A percentile compares a stretch with the other conserved stretches of the same genome.
These are phyloP conservation scores for Russula earlei DNA, from an alignment of 768 basidiomycete genomes.

Conservation along the genomic window DNA sequence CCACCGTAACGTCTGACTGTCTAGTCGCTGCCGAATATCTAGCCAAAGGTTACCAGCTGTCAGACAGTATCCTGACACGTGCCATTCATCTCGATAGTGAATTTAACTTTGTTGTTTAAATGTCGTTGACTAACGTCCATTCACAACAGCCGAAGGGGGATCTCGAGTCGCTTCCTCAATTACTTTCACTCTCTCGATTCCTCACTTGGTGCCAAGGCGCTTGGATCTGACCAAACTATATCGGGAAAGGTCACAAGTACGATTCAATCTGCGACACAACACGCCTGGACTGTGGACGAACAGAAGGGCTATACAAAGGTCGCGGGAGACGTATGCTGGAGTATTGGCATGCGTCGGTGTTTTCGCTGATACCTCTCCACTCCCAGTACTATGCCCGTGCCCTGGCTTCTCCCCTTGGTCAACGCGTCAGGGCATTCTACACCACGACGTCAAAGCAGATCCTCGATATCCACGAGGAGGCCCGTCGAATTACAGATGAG, in stretches of 20 bases:
- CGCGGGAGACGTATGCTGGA: conserved; percentile 49
- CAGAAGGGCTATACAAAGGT: conserved; percentile 65
- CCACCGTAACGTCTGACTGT: neutral
- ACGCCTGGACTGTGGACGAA: conserved; percentile 70
- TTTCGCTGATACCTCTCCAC: neutral
- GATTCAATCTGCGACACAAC: conserved; percentile 52
- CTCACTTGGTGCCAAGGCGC: conserved; percentile 53
- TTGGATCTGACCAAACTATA: conserved; percentile 77
- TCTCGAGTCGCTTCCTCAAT: conserved; percentile 72
- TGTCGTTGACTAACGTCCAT: neutral
- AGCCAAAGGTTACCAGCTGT: conserved; percentile 77
- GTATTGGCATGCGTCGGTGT: neutral
- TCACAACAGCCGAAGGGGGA: conserved; percentile 63
- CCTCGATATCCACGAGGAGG: conserved; percentile 88
- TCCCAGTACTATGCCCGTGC: conserved; percentile 70
- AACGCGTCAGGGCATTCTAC: conserved; percentile 74
- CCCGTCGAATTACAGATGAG: conserved; percentile 61
- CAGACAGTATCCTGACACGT: conserved; percentile 66
- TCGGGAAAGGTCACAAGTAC: conserved; percentile 62
- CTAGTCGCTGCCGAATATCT: conserved; percentile 89
- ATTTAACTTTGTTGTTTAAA: conserved; percentile 12
- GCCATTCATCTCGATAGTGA: conserved; percentile 75
- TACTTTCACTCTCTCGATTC: conserved; percentile 72
- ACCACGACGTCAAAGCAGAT: conserved; percentile 84
- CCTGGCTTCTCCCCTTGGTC: conserved; percentile 64